Evolutionary conservation across 2,329 filamentous ascomycete genomes (phyloP).

Genomic region (Xylaria sp.): DNA sequence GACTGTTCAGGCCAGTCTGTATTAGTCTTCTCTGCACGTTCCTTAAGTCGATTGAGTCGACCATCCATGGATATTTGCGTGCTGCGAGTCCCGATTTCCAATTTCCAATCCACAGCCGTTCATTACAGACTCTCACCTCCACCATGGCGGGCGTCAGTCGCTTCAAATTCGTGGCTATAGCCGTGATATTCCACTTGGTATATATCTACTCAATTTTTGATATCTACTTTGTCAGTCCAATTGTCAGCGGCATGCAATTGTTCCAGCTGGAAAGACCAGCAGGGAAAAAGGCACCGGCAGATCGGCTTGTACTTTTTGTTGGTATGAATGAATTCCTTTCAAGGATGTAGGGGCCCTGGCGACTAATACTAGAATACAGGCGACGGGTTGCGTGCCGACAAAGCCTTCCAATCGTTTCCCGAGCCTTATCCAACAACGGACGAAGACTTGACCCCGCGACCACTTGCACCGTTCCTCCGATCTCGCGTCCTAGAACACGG

Average conservation of each 20-base stretch:
- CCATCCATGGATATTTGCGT: constrained; percentile 22
- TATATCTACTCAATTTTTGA: constrained; percentile 98
- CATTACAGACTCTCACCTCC: constrained; percentile 16
- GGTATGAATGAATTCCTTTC: constrained; percentile 62
- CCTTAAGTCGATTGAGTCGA: constrained; percentile 8
- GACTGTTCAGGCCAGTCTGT: background rate
- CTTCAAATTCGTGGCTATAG: constrained; percentile 85
- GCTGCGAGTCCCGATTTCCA: constrained; percentile 13
- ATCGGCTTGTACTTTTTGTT: constrained; percentile 91
- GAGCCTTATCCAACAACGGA: constrained; percentile 80
- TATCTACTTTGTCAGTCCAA: constrained; percentile 97
- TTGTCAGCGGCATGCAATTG: constrained; percentile 93
- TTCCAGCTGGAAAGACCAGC: constrained; percentile 73
- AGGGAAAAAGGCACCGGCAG: constrained; percentile 77
- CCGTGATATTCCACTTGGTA: constrained; percentile 89
- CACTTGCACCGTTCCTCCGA: constrained; percentile 89
- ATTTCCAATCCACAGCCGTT: constrained; percentile 23
- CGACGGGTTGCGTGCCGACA: constrained; percentile 95
- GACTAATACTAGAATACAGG: constrained; percentile 58
- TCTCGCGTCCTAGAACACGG: constrained; percentile 88
- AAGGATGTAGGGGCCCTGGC: background rate
- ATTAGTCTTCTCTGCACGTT: constrained; percentile 11
- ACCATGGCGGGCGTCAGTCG: constrained; percentile 69
- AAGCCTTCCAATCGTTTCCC: constrained; percentile 92
- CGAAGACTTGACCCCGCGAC: constrained; percentile 75